Evolutionary conservation across 1,284 basidiomycete genomes (phyloP), one percentile per base, ranked within the genome.

Genomic region (Malassezia pachydermatis): DNA sequence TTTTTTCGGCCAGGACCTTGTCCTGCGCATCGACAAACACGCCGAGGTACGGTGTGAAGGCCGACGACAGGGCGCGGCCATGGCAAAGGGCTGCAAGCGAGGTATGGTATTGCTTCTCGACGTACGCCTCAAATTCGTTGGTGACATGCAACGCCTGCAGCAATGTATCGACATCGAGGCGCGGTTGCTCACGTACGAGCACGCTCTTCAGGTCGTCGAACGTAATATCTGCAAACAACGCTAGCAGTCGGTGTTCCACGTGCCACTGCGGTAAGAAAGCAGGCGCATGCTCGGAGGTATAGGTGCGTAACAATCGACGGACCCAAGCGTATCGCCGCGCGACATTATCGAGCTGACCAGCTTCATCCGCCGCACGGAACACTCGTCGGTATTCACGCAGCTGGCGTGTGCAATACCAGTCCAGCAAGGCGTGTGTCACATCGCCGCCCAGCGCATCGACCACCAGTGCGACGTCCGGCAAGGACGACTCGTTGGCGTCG

Each of bases 21-120:
- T 96, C 88, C 73, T 98, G 94, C 11, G 92, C 89, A 56, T 95
- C 88, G 44, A 96, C 84, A 67, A 90, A 98, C 34, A 98, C 80
- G 30, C 81, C 78, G 76, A 96, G 87, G 70, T 95, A 86, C 0
- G 85, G 79, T 55, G 94, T 88, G 66, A 96, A 98, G 8, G 86
- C 82, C 20, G 83, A 79, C 0, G 87, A 84, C 41, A 68, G 46
- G 25, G 34, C 40, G 20, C 44, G 28, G 10, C 17, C 17, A n/a
- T 20, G 33, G n/a, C 38, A 33, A 14, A 52, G n/a, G 23, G 28
- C 32, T 9, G 20, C 20, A 29, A 62, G 62, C 16, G 62, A 36
- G 14, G 46, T 47, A n/a, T 41, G 41, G 46, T 58, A 69, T 45
- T 60, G 57, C 5, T 58, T 54, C 16, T 51, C 54, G 30, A 69